Evolutionary conservation across 768 basidiomycete genomes (phyloP).

Genomic region (Candolleomyces eurysporus): DNA sequence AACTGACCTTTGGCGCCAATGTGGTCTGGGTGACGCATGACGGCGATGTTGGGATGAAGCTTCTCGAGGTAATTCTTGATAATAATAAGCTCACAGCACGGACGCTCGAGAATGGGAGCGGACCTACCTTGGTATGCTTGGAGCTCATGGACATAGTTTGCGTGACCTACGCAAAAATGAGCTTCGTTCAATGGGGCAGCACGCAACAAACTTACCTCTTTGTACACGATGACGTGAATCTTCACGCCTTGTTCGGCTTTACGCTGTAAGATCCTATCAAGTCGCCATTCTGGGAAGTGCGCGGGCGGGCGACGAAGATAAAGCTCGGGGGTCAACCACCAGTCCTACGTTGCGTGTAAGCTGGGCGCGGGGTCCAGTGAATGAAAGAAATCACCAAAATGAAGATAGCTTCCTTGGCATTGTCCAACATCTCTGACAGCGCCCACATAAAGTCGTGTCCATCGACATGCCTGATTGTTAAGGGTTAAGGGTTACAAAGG

Average conservation of each 20-base stretch:
- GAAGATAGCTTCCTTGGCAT: slow-evolving; percentile 80
- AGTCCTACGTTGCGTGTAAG: slow-evolving; percentile 47
- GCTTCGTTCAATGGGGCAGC: neutral
- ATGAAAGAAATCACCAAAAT: slow-evolving; percentile 59
- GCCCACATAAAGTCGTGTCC: slow-evolving; percentile 99
- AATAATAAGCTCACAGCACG: neutral
- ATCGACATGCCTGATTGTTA: slow-evolving; percentile 67
- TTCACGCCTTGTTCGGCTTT: slow-evolving; percentile 94
- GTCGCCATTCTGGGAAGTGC: slow-evolving; percentile 79
- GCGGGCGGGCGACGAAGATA: slow-evolving; percentile 93
- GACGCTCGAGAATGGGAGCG: neutral
- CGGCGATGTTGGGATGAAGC: slow-evolving; percentile 84
- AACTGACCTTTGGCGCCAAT: slow-evolving; percentile 69
- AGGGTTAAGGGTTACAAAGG: neutral
- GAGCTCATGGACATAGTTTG: slow-evolving; percentile 91
- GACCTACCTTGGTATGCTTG: slow-evolving; percentile 69
- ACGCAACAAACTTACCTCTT: slow-evolving; percentile 54
- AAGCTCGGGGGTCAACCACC: slow-evolving; percentile 95
- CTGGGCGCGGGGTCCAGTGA: no score
- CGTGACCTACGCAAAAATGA: slow-evolving; percentile 52
- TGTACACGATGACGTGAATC: slow-evolving; percentile 91
- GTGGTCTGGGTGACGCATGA: slow-evolving; percentile 90
- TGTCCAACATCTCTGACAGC: slow-evolving; percentile 83
- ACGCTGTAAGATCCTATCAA: slow-evolving; percentile 79
- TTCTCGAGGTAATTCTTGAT: slow-evolving; percentile 68